Conservation (phyloP, 78 protist species). For the Speleostelium caveatum region DNA sequence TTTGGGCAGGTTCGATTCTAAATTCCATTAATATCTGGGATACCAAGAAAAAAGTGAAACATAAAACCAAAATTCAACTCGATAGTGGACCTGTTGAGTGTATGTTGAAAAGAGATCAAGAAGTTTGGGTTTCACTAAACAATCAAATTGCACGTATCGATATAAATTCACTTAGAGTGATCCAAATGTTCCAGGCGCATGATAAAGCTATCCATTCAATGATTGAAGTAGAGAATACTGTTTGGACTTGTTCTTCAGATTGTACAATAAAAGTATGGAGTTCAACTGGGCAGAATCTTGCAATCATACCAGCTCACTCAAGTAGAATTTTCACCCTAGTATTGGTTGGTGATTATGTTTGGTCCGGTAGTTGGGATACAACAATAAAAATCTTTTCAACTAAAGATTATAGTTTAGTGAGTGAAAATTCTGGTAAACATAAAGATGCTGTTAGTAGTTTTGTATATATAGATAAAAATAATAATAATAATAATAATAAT, state of each 20-base stretch:
- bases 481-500: neutral
- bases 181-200: conserved; percentile 68
- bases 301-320: conserved; percentile 38
- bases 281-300: conserved; percentile 31
- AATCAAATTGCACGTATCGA: conserved; percentile 49
- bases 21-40: conserved; percentile 52
- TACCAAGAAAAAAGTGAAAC: conserved; percentile 51
- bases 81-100: conserved; percentile 57
- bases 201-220: conserved; percentile 57
- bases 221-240: conserved; percentile 50
- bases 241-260: conserved; percentile 69
- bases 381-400: conserved; percentile 41
- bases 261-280: conserved; percentile 50
- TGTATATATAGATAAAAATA: neutral
- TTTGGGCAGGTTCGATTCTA: conserved; percentile 61
- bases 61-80: conserved; percentile 34
- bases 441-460: conserved; percentile 76
- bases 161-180: conserved; percentile 39
- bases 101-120: conserved; percentile 30
- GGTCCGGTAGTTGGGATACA: conserved; percentile 72
- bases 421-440: conserved; percentile 43
- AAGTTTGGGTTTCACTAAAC: conserved; percentile 68
- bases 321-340: conserved; percentile 46
- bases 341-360: conserved; percentile 61
- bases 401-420: conserved; percentile 48